Conservation (phyloP, 345 rosid genomes). For the Eutrema yunnanense region DNA sequence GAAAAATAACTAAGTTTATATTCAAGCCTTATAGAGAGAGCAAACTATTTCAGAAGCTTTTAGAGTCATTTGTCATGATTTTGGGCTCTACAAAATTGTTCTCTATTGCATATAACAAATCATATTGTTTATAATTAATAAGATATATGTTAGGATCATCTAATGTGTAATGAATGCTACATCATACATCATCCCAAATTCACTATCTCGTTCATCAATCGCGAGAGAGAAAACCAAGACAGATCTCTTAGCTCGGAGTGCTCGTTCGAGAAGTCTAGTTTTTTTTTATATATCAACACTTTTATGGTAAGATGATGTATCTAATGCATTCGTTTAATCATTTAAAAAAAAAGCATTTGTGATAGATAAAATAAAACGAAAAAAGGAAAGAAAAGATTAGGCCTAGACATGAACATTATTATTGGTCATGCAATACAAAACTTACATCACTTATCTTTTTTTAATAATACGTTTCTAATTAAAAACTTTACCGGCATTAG, state of each 20-base stretch:
- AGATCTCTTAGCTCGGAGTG: not conserved
- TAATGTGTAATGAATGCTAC: not conserved
- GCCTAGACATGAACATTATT: not conserved
- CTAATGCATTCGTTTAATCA: not conserved
- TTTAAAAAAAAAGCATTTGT: not conserved
- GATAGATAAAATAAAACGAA: no score
- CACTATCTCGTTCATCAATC: not conserved
- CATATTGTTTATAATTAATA: not conserved
- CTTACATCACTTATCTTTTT: not conserved
- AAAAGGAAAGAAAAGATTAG: no score
- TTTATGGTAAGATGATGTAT: not conserved
- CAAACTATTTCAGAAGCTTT: not conserved
- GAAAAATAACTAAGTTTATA: not conserved
- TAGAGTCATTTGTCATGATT: not conserved
- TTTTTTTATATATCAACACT: not conserved
- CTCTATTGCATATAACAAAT: not conserved
- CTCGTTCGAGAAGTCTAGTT: not conserved
- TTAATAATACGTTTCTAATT: not conserved
- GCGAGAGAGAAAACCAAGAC: not conserved
- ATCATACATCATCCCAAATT: not conserved
- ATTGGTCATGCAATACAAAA: not conserved
- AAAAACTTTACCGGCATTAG: conserved; percentile 11
- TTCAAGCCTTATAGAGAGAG: no score
- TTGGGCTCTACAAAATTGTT: not conserved
- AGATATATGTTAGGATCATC: not conserved